These are phyloP conservation scores for Phanerodontia chrysosporium DNA, from an alignment of 768 basidiomycete genomes.

Conservation along the genomic window DNA sequence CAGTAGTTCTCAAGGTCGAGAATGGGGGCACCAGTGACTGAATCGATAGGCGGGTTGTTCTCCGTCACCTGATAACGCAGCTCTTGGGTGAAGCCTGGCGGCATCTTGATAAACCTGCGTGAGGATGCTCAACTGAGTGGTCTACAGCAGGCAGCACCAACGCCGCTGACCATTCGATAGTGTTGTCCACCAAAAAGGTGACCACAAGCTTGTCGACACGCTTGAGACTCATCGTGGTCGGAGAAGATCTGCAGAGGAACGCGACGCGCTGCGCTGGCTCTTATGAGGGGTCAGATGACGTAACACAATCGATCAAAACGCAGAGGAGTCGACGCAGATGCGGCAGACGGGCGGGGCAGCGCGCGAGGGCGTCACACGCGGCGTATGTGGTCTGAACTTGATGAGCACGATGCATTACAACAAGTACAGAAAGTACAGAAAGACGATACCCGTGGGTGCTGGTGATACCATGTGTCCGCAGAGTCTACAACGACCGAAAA, in stretches of 20 bases:
- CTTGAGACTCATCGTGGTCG: conserved; percentile 11
- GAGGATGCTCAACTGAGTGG: not conserved
- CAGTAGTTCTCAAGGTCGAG: conserved; percentile 71
- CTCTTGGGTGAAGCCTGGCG: conserved; percentile 76
- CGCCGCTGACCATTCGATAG: conserved; percentile 64
- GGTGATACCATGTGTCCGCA: not conserved
- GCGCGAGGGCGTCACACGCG: too few species aligned
- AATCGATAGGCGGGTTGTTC: conserved; percentile 38
- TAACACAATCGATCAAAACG: not conserved
- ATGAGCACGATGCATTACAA: conserved; percentile 7
- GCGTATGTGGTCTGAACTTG: not conserved
- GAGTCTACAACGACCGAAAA: not conserved
- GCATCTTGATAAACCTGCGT: conserved; percentile 77
- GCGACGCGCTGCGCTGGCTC: too few species aligned
- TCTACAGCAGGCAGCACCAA: not conserved
- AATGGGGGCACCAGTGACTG: conserved; percentile 52
- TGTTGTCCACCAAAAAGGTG: conserved; percentile 74
- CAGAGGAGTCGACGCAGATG: not conserved
- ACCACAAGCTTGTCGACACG: conserved; percentile 39
- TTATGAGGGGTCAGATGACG: not conserved
- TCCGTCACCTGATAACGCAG: conserved; percentile 56
- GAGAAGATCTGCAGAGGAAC: not conserved
- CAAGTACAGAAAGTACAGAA: conserved; percentile 6
- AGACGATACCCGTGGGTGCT: not conserved
- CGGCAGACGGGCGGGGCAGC: too few species aligned